phyloP scores from a whole-genome alignment of 2,329 filamentous ascomycete species.

The Coniochaeta pulveracea region DNA sequence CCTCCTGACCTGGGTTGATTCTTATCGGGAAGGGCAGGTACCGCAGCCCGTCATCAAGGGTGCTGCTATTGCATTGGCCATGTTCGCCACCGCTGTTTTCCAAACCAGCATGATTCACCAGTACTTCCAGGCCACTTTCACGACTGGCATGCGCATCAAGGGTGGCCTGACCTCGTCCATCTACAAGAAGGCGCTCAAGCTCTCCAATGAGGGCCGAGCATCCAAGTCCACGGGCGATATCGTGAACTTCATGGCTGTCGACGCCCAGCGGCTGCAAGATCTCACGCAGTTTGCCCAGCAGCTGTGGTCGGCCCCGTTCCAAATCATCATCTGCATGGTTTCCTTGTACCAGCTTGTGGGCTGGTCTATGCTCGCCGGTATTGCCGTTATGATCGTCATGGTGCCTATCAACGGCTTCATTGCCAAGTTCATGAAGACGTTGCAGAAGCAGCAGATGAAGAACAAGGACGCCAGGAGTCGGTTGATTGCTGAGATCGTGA shows the following conservation, averaged over 20 bases:
- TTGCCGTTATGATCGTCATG: slow-evolving; percentile 94
- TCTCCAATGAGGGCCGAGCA: slow-evolving; percentile 87
- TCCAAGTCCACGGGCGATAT: slow-evolving; percentile 92
- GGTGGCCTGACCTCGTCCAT: slow-evolving; percentile 81
- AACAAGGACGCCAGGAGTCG: slow-evolving; percentile 93
- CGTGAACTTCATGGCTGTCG: slow-evolving; percentile 98
- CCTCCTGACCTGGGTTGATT: slow-evolving; percentile 74
- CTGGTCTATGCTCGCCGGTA: slow-evolving; percentile 87
- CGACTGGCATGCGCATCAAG: slow-evolving; percentile 95
- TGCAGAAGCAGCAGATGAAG: slow-evolving; percentile 97
- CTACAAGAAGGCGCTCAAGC: slow-evolving; percentile 77
- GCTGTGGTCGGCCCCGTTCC: slow-evolving; percentile 92
- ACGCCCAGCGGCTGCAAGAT: slow-evolving; percentile 90
- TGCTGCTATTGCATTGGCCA: slow-evolving; percentile 75
- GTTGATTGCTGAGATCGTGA: slow-evolving; percentile 93
- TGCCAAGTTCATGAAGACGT: slow-evolving; percentile 81
- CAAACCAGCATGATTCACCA: slow-evolving; percentile 92
- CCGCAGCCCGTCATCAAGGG: slow-evolving; percentile 76
- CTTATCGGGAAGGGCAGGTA: slow-evolving; percentile 47
- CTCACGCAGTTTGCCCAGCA: slow-evolving; percentile 92
- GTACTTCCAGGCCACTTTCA: slow-evolving; percentile 92
- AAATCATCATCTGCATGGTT: slow-evolving; percentile 90
- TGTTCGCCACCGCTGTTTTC: slow-evolving; percentile 78
- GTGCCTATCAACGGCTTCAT: slow-evolving; percentile 92
- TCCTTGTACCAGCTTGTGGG: slow-evolving; percentile 94